A percentile compares a stretch with the other conserved stretches of the same genome.
phyloP scores from a whole-genome alignment of 768 basidiomycete genomes.

The Mycena chlorophos region DNA sequence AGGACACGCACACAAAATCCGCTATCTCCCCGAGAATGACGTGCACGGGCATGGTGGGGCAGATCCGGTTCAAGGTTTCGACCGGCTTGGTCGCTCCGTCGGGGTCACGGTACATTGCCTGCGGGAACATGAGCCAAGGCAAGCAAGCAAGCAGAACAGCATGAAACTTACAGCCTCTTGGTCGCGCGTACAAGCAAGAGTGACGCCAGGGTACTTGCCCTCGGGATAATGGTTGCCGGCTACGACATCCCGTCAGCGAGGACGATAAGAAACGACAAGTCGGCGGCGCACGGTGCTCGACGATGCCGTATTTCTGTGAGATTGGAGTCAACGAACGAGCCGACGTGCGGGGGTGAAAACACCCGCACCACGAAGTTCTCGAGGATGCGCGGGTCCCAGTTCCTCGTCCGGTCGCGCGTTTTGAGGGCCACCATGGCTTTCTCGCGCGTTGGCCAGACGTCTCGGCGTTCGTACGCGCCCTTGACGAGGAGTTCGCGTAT shows the following conservation, averaged over 20 bases:
- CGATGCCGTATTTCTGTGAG: constrained; percentile 48
- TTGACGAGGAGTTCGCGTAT: constrained; percentile 46
- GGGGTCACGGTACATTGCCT: constrained; percentile 66
- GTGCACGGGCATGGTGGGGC: constrained; percentile 47
- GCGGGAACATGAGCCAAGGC: constrained; percentile 1
- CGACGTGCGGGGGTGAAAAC: not conserved
- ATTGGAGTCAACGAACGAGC: not conserved
- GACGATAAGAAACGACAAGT: not conserved
- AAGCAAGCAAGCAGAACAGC: not conserved
- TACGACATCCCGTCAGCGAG: not conserved
- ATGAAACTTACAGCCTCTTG: constrained; percentile 56
- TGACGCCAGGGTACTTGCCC: constrained; percentile 42
- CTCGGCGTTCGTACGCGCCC: constrained; percentile 49
- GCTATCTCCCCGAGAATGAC: constrained; percentile 51
- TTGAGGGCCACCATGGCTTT: constrained; percentile 41
- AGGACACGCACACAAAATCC: constrained; percentile 53
- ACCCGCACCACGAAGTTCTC: constrained; percentile 53
- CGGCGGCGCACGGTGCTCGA: constrained; percentile 36
- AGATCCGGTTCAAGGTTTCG: constrained; percentile 42
- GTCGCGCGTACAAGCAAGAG: constrained; percentile 57
- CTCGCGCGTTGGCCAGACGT: constrained; percentile 51
- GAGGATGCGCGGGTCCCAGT: constrained; percentile 58
- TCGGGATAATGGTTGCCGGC: constrained; percentile 19
- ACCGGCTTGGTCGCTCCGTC: constrained; percentile 58
- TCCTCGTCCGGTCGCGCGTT: constrained; percentile 32